Percentiles rank a stretch among this genome's conserved stretches.
Conservation (phyloP, 495 filamentous ascomycete species). For the Hypoxylon trugodes region DNA sequence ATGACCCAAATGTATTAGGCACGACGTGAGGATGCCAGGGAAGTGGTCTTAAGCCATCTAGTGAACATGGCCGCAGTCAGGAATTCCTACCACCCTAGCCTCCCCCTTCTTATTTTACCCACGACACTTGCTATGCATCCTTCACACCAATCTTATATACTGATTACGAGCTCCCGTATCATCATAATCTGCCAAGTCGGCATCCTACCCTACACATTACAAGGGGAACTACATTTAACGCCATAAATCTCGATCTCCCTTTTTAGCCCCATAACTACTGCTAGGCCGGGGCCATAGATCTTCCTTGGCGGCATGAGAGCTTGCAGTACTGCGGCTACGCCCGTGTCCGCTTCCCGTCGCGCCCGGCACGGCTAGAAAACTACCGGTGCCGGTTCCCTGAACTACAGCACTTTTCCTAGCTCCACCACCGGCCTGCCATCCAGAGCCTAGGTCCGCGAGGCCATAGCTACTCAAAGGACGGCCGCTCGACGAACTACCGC, state of each 20-base stretch:
- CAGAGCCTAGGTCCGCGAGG: constrained; percentile 50
- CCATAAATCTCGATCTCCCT: constrained; percentile 57
- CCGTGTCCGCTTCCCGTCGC: constrained; percentile 18
- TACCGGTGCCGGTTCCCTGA: constrained; percentile 77
- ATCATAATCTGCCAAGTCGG: not conserved
- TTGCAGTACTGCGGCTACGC: constrained; percentile 23
- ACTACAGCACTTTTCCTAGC: constrained; percentile 56
- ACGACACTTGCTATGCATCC: not conserved
- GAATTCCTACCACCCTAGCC: not conserved
- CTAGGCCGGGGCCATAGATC: constrained; percentile 55
- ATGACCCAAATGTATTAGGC: too few species aligned
- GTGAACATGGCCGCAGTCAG: too few species aligned
- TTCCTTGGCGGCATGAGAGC: constrained; percentile 28
- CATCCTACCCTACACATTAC: not conserved
- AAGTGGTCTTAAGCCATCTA: too few species aligned
- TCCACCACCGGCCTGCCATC: constrained; percentile 53
- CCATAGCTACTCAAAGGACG: constrained; percentile 63
- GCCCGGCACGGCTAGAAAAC: constrained; percentile 80
- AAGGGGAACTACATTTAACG: constrained; percentile 34
- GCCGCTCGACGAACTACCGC: constrained; percentile 32
- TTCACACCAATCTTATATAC: not conserved
- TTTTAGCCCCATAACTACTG: constrained; percentile 51
- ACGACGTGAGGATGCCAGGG: too few species aligned
- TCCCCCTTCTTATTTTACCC: not conserved
- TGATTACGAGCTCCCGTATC: not conserved